phyloP scores from a whole-genome alignment of 2,329 filamentous ascomycete genomes.

The Neopestalotiopsis rosae region DNA sequence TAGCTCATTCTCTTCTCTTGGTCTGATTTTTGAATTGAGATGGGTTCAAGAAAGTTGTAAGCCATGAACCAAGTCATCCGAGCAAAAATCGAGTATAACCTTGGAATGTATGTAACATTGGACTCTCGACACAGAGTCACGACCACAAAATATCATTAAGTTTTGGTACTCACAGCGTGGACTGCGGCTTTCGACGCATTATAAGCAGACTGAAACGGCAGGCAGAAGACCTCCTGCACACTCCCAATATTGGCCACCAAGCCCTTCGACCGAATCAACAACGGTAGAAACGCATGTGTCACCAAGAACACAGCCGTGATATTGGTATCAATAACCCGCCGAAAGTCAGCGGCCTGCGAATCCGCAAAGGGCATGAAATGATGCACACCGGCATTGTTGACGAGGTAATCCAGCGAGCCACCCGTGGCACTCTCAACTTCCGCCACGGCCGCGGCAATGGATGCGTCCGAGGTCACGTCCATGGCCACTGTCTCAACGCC shows the following conservation, averaged over 20 bases:
- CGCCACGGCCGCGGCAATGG: slow-evolving; percentile 27
- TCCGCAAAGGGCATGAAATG: slow-evolving; percentile 31
- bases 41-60: neutral
- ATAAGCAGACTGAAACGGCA: slow-evolving; percentile 24
- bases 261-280: slow-evolving; percentile 20
- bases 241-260: slow-evolving; percentile 21
- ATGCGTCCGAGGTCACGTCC: slow-evolving; percentile 36
- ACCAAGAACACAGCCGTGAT: slow-evolving; percentile 22
- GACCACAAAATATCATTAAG: accelerated
- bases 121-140: neutral
- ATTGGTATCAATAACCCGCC: slow-evolving; percentile 29
- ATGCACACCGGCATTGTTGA: slow-evolving; percentile 34
- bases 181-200: slow-evolving; percentile 27
- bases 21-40: too few relatives aligned
- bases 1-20: neutral
- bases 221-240: slow-evolving; percentile 21
- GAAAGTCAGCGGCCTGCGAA: slow-evolving; percentile 22
- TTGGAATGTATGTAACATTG: neutral
- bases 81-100: neutral
- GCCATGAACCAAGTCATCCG: neutral
- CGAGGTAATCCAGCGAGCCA: slow-evolving; percentile 28
- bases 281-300: slow-evolving; percentile 16
- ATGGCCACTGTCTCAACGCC: slow-evolving; percentile 33
- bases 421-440: slow-evolving; percentile 22
- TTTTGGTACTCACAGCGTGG: slow-evolving; percentile 15